Evolutionary conservation across 2,329 filamentous ascomycete species (phyloP), one percentile per base, ranked within the genome.

Genomic region (Venturia carpophila): DNA sequence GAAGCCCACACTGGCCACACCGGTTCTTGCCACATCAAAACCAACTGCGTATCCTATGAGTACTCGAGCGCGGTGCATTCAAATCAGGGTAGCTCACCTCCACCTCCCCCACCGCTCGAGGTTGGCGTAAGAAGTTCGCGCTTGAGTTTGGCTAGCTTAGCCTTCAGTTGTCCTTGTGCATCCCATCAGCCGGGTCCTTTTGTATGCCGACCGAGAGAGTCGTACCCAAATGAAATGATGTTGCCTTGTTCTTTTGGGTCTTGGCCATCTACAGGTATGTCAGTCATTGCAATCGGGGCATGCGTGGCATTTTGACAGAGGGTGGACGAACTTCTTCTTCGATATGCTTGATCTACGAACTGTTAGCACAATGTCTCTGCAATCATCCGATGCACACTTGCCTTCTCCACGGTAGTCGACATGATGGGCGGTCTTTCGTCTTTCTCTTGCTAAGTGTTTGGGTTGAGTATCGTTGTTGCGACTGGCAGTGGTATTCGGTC

Each of bases 351-450:
- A 97, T 97, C 90, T 94, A 73, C 75, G 71, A 68, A 21, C 15
- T 60, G 37, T 64, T 34, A 52, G 47, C 43, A 19, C 24, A 43
- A 30, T 52, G 1, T 11, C 21, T 5, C 19, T 60, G 63, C 47
- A 52, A 27, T 24, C 10, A 15, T 15, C 19, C 24, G 15, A 41
- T 58, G 56, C n/a, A n/a, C 45, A 73, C 83, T 70, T 75, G 90
- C 91, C 89, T 97, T 97, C 73, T 97, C 93, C 76, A 97, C 92
- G 52, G 93, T 97, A 67, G 93, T 97, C 83, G 93, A 84, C 94
- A 97, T 97, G 73, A 77, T 89, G 82, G 37, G 34, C 27, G 27
- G 43, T 27, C 19, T 19, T 61, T 41, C 43, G n/a, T 45, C 24
- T 6, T n/a, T 37, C n/a, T n/a, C 19, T 37, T 24, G 52, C 27